Evolutionary conservation across 2,329 filamentous ascomycete species (phyloP), one percentile per base, ranked within the genome.

Genomic region (Sclerotinia spermophila): DNA sequence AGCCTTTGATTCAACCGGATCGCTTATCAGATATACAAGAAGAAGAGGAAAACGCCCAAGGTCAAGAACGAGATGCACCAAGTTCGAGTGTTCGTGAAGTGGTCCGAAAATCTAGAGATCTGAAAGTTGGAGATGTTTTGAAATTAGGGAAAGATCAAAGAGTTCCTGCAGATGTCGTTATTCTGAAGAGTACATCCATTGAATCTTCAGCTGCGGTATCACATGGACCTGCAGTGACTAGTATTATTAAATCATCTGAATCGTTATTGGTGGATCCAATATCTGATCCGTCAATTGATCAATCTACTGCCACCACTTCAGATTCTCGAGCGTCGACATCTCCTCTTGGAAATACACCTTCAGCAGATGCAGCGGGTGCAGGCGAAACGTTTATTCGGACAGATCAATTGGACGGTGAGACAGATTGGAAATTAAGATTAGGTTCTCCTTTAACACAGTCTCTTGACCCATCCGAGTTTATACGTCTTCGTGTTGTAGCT

Each of bases 321-420:
- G 75, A 78, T 51, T 68, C 71, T 21, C 73, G 69, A 11, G 73
- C 73, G 44, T 76, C 77, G 15, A 77, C 75, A 21, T 77, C 76
- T 7, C 48, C 73, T 42, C 64, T 74, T 44, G 74, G 75, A 30
- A 78, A 76, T 68, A 76, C 76, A 27, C 74, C 76, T 35, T 72
- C 78, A 13, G 75, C 76, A 24, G 77, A 79, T 72, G 77, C 74
- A 42, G 75, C 67, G 21, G 79, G 78, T 58, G 74, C 76, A 51
- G 94, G 94, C 40, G 96, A 99, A 81, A 95, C 95, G 0, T 99
- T 99, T 78, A 98, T 99, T 78, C 88, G 96, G 72, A 99, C 96
- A 2, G 96, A 99, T 80, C 96, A 99, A 79, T 86, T 99, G 15
- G 96, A 99, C 78, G 96, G 96, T 76, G 96, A 99, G 82, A 99